These are phyloP conservation scores for Vaccinium vitisidaea DNA, from an alignment of 148 eudicot species.

Conservation along the genomic window DNA sequence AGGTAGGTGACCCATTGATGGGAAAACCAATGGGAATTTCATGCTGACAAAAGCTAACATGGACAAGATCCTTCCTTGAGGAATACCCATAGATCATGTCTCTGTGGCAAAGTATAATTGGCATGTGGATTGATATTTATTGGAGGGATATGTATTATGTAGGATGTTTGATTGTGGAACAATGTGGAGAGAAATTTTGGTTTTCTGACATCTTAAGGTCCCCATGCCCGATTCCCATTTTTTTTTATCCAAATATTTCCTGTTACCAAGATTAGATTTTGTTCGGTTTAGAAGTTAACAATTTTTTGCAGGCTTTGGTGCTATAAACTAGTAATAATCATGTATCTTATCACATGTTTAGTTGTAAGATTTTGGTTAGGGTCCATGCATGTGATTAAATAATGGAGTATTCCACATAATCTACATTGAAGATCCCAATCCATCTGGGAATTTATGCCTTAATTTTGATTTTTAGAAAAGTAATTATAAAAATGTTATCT, in stretches of 20 bases:
- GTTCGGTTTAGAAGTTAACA: slow-evolving; percentile 2
- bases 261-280: slow-evolving; percentile 13
- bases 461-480: too few relatives aligned
- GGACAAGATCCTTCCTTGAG: slow-evolving; percentile 18
- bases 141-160: background rate
- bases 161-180: background rate
- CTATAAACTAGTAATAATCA: background rate
- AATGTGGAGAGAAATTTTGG: background rate
- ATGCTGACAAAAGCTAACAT: slow-evolving; percentile 18
- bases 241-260: slow-evolving; percentile 3
- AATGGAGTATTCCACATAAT: background rate
- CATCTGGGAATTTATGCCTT: too few relatives aligned
- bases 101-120: background rate
- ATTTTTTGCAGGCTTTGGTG: slow-evolving; percentile 5
- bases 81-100: slow-evolving; percentile 18
- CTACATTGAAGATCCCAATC: slow-evolving; percentile 13
- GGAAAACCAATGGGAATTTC: slow-evolving; percentile 14
- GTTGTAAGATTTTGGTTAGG: background rate
- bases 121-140: background rate
- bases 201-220: background rate
- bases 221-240: slow-evolving; percentile 5
- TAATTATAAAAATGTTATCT: too few relatives aligned
- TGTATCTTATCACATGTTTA: background rate
- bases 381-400: background rate
- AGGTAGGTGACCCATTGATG: background rate